Conservation (phyloP, 305 asterid species). For the Plantago lanceolata region DNA sequence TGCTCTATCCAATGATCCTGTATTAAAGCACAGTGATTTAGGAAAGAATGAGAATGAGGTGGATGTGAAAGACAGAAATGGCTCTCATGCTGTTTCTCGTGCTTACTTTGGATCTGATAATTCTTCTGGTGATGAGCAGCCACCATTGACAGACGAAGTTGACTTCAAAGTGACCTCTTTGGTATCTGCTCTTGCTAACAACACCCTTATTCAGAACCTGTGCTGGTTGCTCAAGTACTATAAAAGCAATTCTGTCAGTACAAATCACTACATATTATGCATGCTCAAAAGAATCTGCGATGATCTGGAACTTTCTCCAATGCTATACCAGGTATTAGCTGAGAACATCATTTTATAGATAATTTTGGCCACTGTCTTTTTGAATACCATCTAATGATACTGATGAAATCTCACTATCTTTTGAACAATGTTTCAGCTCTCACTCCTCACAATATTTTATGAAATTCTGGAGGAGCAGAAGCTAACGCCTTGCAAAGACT, state of each 20-base stretch:
- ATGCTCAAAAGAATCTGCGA: slow-evolving; percentile 72
- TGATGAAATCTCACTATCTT: not conserved
- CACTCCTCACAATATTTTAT: slow-evolving; percentile 68
- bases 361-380: slow-evolving; percentile 20
- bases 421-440: slow-evolving; percentile 50
- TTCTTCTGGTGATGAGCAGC: slow-evolving; percentile 78
- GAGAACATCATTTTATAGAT: slow-evolving; percentile 15
- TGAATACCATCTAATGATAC: not conserved
- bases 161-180: slow-evolving; percentile 71
- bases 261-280: slow-evolving; percentile 69
- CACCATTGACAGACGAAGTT: slow-evolving; percentile 55
- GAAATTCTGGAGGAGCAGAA: slow-evolving; percentile 93
- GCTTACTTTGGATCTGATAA: slow-evolving; percentile 46
- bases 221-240: slow-evolving; percentile 91
- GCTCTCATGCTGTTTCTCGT: slow-evolving; percentile 33
- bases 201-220: slow-evolving; percentile 57
- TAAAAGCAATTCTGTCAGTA: slow-evolving; percentile 67
- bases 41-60: slow-evolving; percentile 35
- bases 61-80: slow-evolving; percentile 37
- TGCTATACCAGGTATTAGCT: slow-evolving; percentile 85
- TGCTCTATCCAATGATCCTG: slow-evolving; percentile 36
- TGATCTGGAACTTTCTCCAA: slow-evolving; percentile 86
- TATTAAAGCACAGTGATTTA: slow-evolving; percentile 23
- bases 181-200: slow-evolving; percentile 74
- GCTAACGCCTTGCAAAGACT: slow-evolving; percentile 63